phyloP scores from a whole-genome alignment of 176 grass and related monocot species.

The Aechmea fasciata region DNA sequence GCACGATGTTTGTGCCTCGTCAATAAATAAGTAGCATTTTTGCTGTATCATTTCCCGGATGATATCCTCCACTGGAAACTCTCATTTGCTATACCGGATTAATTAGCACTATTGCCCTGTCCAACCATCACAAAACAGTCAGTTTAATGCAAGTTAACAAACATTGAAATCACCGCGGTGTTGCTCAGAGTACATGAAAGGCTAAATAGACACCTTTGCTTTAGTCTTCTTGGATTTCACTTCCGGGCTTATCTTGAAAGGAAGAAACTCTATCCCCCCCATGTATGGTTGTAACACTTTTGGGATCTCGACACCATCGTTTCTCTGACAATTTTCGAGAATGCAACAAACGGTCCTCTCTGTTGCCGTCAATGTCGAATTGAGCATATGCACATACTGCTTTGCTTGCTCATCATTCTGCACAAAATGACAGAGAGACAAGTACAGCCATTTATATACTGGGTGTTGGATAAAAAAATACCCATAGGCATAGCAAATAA shows the following conservation, averaged over 20 bases:
- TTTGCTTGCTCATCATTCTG: slow-evolving; percentile 87
- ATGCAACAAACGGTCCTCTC: slow-evolving; percentile 90
- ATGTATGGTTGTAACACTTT: slow-evolving; percentile 60
- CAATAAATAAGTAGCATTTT: too few species aligned
- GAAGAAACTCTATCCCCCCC: slow-evolving; percentile 56
- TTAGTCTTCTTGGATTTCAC: slow-evolving; percentile 59
- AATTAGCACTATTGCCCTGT: too few species aligned
- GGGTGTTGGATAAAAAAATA: neutral
- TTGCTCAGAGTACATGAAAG: too few species aligned
- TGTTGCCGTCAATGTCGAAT: slow-evolving; percentile 84
- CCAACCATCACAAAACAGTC: too few species aligned
- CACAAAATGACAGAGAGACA: slow-evolving; percentile 3
- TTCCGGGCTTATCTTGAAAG: slow-evolving; percentile 52
- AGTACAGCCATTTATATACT: neutral
- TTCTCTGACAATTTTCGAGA: slow-evolving; percentile 74
- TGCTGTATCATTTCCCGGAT: too few species aligned
- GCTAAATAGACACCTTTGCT: slow-evolving; percentile 30
- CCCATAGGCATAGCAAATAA: neutral
- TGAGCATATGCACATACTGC: slow-evolving; percentile 88
- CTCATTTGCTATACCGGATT: too few species aligned
- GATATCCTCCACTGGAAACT: too few species aligned
- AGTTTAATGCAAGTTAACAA: too few species aligned
- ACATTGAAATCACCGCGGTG: too few species aligned
- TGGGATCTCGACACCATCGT: slow-evolving; percentile 66
- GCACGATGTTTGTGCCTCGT: too few species aligned